phyloP scores from a whole-genome alignment of 176 grass and related monocot genomes.

The Phyllostachys edulis region DNA sequence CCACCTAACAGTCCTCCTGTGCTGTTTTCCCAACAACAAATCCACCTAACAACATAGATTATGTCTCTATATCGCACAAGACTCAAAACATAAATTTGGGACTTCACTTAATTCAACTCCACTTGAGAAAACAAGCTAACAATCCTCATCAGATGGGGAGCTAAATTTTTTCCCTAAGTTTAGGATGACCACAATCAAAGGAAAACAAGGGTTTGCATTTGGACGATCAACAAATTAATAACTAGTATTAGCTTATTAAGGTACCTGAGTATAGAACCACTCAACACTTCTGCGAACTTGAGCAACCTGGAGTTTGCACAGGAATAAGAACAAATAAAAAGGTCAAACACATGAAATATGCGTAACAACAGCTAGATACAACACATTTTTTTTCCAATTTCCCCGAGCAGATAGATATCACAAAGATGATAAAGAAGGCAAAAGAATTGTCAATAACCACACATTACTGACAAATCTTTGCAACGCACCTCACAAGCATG shows the following conservation, averaged over 20 bases:
- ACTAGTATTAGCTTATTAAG: neutral
- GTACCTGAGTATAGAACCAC: constrained; percentile 89
- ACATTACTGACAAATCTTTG: neutral
- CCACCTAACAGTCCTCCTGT: neutral
- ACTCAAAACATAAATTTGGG: neutral
- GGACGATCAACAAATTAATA: neutral
- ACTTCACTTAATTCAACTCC: neutral
- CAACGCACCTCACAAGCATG: neutral
- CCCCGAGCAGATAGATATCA: neutral
- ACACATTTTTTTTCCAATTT: neutral
- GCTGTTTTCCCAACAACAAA: neutral
- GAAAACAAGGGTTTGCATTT: neutral
- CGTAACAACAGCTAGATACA: neutral
- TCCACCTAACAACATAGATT: neutral
- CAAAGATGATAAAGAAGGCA: neutral
- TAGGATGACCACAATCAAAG: neutral
- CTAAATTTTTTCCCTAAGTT: neutral
- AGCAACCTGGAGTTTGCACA: constrained; percentile 50
- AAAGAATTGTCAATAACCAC: neutral
- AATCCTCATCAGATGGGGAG: neutral
- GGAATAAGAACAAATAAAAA: constrained; percentile 8
- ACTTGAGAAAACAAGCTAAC: neutral
- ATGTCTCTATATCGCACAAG: neutral
- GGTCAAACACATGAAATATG: constrained; percentile 13
- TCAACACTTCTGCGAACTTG: constrained; percentile 70